Base-by-base conservation (phyloP, 768 basidiomycete genomes). In the Aureoboletus auriporus region DNA sequence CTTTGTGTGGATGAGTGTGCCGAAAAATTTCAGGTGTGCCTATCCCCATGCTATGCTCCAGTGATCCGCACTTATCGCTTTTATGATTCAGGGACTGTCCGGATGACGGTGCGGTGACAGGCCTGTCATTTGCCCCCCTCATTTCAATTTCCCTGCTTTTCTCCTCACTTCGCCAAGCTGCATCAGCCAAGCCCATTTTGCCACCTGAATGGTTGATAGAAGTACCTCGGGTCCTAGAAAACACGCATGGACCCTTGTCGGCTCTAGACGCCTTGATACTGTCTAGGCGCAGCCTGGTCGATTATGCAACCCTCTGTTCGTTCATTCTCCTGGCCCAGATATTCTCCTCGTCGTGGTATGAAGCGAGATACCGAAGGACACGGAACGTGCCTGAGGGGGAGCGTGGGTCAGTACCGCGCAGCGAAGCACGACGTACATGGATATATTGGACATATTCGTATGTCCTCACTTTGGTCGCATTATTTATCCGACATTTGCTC, bases 1-100 rank as follows among this genome's bases (percentile, higher is more conserved):
- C 30, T 87, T 82, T 60, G 76, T 92, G 23, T 93, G 89, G 89
- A 92, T 93, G 90, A 86, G 89, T 13, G 88, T 90, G 5, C 85
- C 87, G 0, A 89, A 90, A 66, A 90, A 93, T 60, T 93, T 89
- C 61, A 75, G 89, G 88, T 86, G 54, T 36, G 70, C 59, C 35
- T 42, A 37, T 29, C 20, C 20, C 20, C 20, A 23, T 23, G 20
- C 20, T 23, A 23, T 23, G 31, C 38, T n/a, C 27, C 28, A 27
- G 27, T 16, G 39, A 39, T 44, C 12, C 44, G 1, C 44, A 14
- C 36, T 36, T 31, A 9, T 46, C 46, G n/a, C 49, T 65, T 40
- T 54, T 41, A 49, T 53, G 46, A 43, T 35, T 55, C 52, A 93
- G 92, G 62, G 81, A 88, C 47, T 86, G 84, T 40, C 68, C 76